Evolutionary conservation across 1,284 basidiomycete genomes (phyloP), one percentile per base, ranked within the genome.

Genomic region (Ustilago hordei): DNA sequence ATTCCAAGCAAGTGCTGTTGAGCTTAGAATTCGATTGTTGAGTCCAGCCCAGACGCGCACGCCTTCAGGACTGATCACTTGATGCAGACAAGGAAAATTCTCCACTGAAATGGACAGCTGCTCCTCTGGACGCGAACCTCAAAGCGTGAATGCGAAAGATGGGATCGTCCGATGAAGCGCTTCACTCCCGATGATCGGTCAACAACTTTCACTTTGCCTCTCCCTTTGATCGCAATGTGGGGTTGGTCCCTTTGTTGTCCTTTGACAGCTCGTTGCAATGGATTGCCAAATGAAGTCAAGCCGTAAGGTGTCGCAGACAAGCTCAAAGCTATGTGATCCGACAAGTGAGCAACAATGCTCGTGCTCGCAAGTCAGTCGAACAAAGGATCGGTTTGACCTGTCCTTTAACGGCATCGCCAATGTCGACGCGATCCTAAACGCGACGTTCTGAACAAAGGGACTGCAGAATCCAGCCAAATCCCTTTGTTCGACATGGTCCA

Each of bases 391-490:
- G 2, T 45, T 17, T 8, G 15, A 17, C 15, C 12, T 19, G 41
- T 17, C 7, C 0, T 17, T 45, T 13, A 31, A 19, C 47, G 19
- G 23, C 54, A 34, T 69, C 67, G 61, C 50, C 67, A 69, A 47
- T 52, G 39, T 53, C 52, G 61, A 69, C 61, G 58, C 67, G 60
- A 31, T 35, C 3, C 32, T 60, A 52, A 36, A 55, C 57, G 56
- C 60, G 60, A 48, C 45, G n/a, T 38, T 19, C 15, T 12, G 9
- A 31, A 69, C 67, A 64, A 69, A 69, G 67, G 67, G 43, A 31
- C 58, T 41, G 19, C 31, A 38, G 55, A 57, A 15, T 15, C 45
- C 28, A 31, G 15, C 17, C 36, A 11, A 32, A 19, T 47, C 15
- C 39, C 50, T 61, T 54, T 61, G 59, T 61, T 15, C 36, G 6